Conservation (phyloP, 2,329 filamentous ascomycete genomes). For the Cytospora schulzeri region DNA sequence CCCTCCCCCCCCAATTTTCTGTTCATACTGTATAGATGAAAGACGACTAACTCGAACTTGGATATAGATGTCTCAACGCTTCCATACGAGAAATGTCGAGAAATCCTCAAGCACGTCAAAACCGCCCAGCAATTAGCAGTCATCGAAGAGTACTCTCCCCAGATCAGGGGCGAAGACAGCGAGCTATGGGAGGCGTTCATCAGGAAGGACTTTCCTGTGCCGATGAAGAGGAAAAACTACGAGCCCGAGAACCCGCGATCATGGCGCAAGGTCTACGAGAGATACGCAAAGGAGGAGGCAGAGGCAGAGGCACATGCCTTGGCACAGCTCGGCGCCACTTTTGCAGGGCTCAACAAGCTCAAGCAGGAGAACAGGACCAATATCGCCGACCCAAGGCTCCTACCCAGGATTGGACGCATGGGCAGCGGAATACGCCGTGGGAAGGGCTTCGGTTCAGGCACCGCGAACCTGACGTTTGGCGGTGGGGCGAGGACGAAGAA, state of each 20-base stretch:
- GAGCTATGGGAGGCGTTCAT: constrained; percentile 83
- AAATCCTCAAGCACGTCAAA: constrained; percentile 71
- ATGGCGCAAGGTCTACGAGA: constrained; percentile 79
- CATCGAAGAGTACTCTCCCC: constrained; percentile 76
- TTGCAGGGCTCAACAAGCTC: constrained; percentile 59
- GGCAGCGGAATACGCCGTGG: constrained; percentile 27
- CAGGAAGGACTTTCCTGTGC: constrained; percentile 71
- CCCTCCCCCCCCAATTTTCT: not conserved
- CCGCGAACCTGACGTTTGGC: constrained; percentile 13
- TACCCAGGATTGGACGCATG: constrained; percentile 42
- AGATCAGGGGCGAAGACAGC: constrained; percentile 68
- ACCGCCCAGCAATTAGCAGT: constrained; percentile 72
- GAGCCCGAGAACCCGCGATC: constrained; percentile 66
- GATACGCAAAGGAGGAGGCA: constrained; percentile 63
- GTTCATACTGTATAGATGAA: no score
- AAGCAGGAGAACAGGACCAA: constrained; percentile 59
- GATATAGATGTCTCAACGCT: constrained; percentile 14
- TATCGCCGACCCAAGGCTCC: constrained; percentile 53
- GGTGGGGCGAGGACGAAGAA: constrained; percentile 40
- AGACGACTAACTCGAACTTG: not conserved
- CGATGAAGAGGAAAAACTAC: constrained; percentile 61
- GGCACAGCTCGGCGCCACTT: constrained; percentile 56
- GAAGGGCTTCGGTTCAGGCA: constrained; percentile 20
- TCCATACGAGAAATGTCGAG: constrained; percentile 62
- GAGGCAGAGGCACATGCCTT: constrained; percentile 60